Conservation (phyloP, 2,329 filamentous ascomycete genomes). For the Zasmidium cellare region DNA sequence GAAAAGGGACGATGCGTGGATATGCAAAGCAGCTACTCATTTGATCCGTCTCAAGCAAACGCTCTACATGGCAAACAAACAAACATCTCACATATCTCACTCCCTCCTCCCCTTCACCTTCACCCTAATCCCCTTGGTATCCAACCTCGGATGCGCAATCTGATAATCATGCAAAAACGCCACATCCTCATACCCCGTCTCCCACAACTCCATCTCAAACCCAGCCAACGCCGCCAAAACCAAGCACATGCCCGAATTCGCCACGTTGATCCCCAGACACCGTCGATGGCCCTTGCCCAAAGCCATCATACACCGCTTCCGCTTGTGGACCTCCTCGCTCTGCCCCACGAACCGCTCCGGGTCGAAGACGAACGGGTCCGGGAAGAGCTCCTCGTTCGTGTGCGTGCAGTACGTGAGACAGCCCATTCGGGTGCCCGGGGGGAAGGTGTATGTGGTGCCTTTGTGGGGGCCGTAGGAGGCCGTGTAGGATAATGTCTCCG, state of each 20-base stretch:
- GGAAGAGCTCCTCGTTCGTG: slow-evolving; percentile 1
- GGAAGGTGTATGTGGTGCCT: neutral
- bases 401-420: slow-evolving; percentile 1
- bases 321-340: slow-evolving; percentile 3
- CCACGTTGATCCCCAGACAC: slow-evolving; percentile 7
- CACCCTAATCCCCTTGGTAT: slow-evolving; percentile 6
- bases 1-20: too few species aligned
- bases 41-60: too few species aligned
- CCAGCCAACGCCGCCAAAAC: slow-evolving; percentile 2
- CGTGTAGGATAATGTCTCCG: slow-evolving; percentile 24
- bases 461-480: slow-evolving; percentile 32
- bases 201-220: slow-evolving; percentile 7
- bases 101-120: neutral
- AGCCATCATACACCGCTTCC: slow-evolving; percentile 8
- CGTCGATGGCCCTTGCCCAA: slow-evolving; percentile 7
- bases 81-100: neutral
- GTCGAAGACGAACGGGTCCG: neutral
- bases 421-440: neutral
- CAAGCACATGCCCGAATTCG: slow-evolving; percentile 9
- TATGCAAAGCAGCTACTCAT: too few species aligned
- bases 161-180: slow-evolving; percentile 11
- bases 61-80: neutral
- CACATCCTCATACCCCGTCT: slow-evolving; percentile 9
- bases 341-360: slow-evolving; percentile 5
- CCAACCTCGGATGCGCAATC: slow-evolving; percentile 10